phyloP scores from a whole-genome alignment of 106 monocot species.

The Platanthera zijinensis region DNA sequence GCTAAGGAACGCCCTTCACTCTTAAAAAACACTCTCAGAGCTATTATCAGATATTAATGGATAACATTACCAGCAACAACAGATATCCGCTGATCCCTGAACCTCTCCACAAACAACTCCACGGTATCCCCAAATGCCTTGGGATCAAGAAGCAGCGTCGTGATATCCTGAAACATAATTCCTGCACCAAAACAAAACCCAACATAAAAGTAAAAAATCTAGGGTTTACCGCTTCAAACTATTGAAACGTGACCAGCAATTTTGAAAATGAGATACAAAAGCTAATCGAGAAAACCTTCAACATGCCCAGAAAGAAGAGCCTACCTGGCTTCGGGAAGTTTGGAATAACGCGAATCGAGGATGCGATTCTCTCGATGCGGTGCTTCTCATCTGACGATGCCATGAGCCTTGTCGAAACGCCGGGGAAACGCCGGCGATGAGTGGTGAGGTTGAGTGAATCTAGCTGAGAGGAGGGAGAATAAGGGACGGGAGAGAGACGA shows the following conservation, averaged over 20 bases:
- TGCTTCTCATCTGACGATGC: slow-evolving; percentile 21
- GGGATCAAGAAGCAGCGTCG: slow-evolving; percentile 78
- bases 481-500: neutral
- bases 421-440: neutral
- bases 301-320: neutral
- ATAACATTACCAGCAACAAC: slow-evolving; percentile 68
- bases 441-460: neutral
- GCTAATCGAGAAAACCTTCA: neutral
- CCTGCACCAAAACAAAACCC: slow-evolving; percentile 28
- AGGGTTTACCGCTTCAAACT: neutral
- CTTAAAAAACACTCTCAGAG: neutral
- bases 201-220: neutral
- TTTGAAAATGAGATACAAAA: neutral
- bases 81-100: slow-evolving; percentile 61
- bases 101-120: slow-evolving; percentile 87
- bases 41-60: neutral
- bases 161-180: slow-evolving; percentile 91
- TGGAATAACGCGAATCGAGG: slow-evolving; percentile 81
- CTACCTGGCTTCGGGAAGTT: slow-evolving; percentile 79
- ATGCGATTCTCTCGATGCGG: slow-evolving; percentile 50
- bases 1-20: neutral
- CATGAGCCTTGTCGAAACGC: neutral
- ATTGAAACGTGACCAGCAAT: neutral
- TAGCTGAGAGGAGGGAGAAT: neutral
- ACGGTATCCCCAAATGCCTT: slow-evolving; percentile 69